These are phyloP conservation scores for Calonectria hawksworthii DNA, from an alignment of 2,329 filamentous ascomycete species.

Conservation along the genomic window DNA sequence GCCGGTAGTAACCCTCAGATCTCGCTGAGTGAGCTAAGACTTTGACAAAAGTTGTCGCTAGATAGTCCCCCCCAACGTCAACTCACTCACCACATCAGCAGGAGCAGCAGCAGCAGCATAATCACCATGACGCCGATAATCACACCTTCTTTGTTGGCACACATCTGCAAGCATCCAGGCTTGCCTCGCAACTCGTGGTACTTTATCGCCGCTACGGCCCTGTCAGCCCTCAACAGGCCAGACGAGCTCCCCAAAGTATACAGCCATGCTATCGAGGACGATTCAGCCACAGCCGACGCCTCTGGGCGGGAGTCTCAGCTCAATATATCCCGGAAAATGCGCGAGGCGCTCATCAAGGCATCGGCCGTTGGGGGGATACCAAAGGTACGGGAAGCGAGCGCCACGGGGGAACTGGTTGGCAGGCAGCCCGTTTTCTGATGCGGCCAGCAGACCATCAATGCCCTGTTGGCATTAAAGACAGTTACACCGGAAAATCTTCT, in stretches of 20 bases:
- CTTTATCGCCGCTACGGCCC: slow-evolving; percentile 42
- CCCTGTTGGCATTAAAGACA: slow-evolving; percentile 39
- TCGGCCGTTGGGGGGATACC: slow-evolving; percentile 45
- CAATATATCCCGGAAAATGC: slow-evolving; percentile 38
- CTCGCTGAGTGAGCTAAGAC: background rate
- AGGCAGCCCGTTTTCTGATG: slow-evolving; percentile 20
- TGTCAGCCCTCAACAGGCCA: slow-evolving; percentile 42
- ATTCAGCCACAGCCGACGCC: background rate
- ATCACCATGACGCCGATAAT: slow-evolving; percentile 33
- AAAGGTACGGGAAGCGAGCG: slow-evolving; percentile 30
- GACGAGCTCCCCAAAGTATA: slow-evolving; percentile 40
- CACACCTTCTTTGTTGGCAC: slow-evolving; percentile 38
- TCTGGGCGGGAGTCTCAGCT: slow-evolving; percentile 33
- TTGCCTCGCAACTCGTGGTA: slow-evolving; percentile 45
- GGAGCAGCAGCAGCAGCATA: slow-evolving; percentile 16
- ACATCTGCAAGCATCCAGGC: slow-evolving; percentile 41
- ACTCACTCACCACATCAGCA: background rate
- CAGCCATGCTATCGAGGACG: slow-evolving; percentile 28
- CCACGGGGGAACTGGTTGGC: background rate
- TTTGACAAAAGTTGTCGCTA: background rate
- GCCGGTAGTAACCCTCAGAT: background rate
- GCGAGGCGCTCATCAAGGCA: slow-evolving; percentile 44
- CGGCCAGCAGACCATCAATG: slow-evolving; percentile 41
- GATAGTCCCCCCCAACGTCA: background rate
- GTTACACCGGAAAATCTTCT: slow-evolving; percentile 42